phyloP scores from a whole-genome alignment of 768 basidiomycete genomes.

The Cystofilobasidium macerans region DNA sequence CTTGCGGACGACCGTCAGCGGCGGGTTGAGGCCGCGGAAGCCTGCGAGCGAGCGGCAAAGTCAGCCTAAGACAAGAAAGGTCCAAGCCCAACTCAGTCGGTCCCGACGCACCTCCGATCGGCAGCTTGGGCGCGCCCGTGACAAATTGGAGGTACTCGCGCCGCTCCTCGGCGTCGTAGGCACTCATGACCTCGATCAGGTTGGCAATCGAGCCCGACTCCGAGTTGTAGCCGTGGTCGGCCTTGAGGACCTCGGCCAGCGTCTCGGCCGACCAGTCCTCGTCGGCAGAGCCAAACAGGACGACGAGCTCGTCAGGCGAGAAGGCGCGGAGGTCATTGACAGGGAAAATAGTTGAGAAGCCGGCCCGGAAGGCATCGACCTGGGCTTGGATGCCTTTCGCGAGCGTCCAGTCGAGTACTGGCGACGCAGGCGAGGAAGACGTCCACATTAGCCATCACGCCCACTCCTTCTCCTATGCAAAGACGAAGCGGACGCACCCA shows the following conservation, averaged over 20 bases:
- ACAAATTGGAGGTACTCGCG: constrained; percentile 92
- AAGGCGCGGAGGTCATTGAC: constrained; percentile 82
- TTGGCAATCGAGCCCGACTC: constrained; percentile 85
- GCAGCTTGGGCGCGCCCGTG: constrained; percentile 91
- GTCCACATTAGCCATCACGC: too few relatives aligned
- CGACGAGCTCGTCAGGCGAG: constrained; percentile 84
- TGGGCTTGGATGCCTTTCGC: constrained; percentile 67
- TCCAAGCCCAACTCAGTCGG: too few relatives aligned
- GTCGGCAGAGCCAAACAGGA: constrained; percentile 92
- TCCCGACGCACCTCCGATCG: constrained; percentile 83
- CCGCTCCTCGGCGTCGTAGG: constrained; percentile 59
- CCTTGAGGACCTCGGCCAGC: constrained; percentile 78
- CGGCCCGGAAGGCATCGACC: constrained; percentile 72
- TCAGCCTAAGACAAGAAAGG: neutral
- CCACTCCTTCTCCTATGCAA: too few relatives aligned
- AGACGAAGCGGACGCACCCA: constrained; percentile 29
- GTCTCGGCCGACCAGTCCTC: constrained; percentile 68
- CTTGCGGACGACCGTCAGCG: constrained; percentile 91
- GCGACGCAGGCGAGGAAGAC: too few relatives aligned
- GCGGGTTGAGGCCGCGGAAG: constrained; percentile 87
- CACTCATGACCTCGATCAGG: constrained; percentile 73
- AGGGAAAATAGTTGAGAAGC: constrained; percentile 68
- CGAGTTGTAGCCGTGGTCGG: constrained; percentile 94
- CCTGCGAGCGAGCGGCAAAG: constrained; percentile 44
- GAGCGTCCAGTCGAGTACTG: constrained; percentile 73